Percentiles rank a stretch among this genome's conserved stretches.
Evolutionary conservation across 192 early-diverging fungal genomes (phyloP).

Genomic region (Mycoemilia scoparia): DNA sequence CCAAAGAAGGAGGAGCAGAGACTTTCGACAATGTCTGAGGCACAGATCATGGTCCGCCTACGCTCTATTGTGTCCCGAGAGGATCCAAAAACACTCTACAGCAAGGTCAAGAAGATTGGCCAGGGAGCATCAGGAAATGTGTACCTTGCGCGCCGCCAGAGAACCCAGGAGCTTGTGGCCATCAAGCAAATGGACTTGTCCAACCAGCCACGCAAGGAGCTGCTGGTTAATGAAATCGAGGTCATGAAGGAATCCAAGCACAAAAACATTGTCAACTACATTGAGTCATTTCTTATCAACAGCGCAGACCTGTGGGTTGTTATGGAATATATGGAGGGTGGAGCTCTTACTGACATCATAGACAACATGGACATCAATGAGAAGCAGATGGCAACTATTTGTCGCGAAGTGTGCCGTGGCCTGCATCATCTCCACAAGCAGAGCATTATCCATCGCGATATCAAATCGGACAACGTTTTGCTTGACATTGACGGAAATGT

Average conservation of each 20-base stretch:
- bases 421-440: conserved; percentile 61
- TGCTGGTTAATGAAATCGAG: conserved; percentile 80
- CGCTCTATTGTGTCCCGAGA: conserved; percentile 74
- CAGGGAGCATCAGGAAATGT: conserved; percentile 98
- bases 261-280: conserved; percentile 94
- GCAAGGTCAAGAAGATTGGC: conserved; percentile 89
- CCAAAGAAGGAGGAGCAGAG: conserved; percentile 56
- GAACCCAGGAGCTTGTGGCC: conserved; percentile 59
- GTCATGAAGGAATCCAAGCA: conserved; percentile 87
- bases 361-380: conserved; percentile 87
- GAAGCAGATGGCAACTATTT: conserved; percentile 84
- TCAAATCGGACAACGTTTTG: conserved; percentile 79
- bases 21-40: conserved; percentile 74
- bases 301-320: conserved; percentile 84
- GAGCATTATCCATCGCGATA: conserved; percentile 81
- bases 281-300: conserved; percentile 78
- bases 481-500: conserved; percentile 62
- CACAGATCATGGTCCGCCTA: conserved; percentile 88
- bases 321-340: conserved; percentile 99
- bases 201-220: conserved; percentile 73
- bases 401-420: conserved; percentile 64
- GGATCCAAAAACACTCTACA: conserved; percentile 80
- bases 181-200: conserved; percentile 89
- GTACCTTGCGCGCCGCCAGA: conserved; percentile 67
- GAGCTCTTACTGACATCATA: conserved; percentile 91